A percentile compares a stretch with the other conserved stretches of the same genome.
Evolutionary conservation across 257 asterid species (phyloP).

Genomic region (Penstemon newberryi): DNA sequence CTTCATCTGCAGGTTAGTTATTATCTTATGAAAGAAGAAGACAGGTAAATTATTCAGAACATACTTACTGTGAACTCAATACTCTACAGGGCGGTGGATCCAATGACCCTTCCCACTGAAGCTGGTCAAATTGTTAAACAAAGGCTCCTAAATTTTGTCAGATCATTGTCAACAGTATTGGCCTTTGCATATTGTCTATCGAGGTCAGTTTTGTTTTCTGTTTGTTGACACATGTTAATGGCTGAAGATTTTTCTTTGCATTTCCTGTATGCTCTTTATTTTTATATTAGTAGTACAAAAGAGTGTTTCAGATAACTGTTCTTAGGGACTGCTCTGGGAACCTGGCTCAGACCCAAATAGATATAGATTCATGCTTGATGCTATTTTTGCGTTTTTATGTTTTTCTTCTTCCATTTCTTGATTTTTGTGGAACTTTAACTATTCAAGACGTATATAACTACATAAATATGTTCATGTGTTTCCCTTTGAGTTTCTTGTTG

Average conservation of each 20-base stretch:
- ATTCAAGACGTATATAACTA: conserved; percentile 6
- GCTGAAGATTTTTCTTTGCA: conserved; percentile 1
- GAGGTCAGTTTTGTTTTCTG: conserved; percentile 48
- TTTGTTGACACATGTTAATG: conserved; percentile 15
- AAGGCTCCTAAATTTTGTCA: conserved; percentile 78
- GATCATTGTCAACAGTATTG: conserved; percentile 87
- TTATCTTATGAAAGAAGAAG: conserved; percentile 27
- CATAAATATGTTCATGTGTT: conserved; percentile 10
- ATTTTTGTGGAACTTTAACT: neutral
- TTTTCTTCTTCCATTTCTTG: neutral
- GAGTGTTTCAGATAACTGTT: no score
- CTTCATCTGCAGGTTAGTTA: conserved; percentile 79
- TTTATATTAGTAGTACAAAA: conserved; percentile 7
- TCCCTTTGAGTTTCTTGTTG: neutral
- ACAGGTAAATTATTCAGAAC: conserved; percentile 3
- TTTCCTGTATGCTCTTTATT: conserved; percentile 22
- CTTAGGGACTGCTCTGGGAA: neutral
- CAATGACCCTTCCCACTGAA: conserved; percentile 77
- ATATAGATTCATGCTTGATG: neutral
- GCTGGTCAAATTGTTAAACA: conserved; percentile 81
- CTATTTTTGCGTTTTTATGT: conserved; percentile 1
- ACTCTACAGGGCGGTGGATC: conserved; percentile 79
- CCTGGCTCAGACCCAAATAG: conserved; percentile 6
- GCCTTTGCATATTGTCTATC: conserved; percentile 90
- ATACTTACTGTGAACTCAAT: conserved; percentile 29